phyloP scores from a whole-genome alignment of 1,284 basidiomycete genomes.

The Cystobasidium slooffiae region DNA sequence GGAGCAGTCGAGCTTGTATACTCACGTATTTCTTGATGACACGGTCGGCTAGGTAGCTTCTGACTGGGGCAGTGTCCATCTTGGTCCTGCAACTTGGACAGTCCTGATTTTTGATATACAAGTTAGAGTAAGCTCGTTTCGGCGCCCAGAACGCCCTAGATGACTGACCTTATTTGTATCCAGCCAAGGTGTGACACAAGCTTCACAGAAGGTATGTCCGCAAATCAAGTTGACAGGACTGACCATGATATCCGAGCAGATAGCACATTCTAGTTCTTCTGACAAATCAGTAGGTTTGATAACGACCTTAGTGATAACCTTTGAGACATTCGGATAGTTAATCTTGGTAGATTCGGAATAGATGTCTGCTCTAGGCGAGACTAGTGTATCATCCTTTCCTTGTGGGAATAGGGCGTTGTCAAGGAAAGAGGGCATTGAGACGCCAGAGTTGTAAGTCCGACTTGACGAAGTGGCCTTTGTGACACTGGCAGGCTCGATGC shows the following conservation, averaged over 20 bases:
- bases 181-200: conserved; percentile 39
- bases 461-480: not conserved
- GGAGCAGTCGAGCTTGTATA: too few relatives aligned
- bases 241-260: conserved; percentile 40
- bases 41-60: conserved; percentile 28
- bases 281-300: conserved; percentile 31
- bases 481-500: not conserved
- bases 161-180: conserved; percentile 15
- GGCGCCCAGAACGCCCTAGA: too few relatives aligned
- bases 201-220: conserved; percentile 41
- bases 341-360: not conserved
- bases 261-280: conserved; percentile 35
- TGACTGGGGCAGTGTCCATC: conserved; percentile 6
- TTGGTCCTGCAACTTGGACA: conserved; percentile 36
- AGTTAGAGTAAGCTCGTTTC: too few relatives aligned
- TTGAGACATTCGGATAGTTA: not conserved
- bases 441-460: not conserved
- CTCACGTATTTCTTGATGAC: conserved; percentile 42
- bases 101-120: too few relatives aligned
- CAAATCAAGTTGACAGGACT: conserved; percentile 34
- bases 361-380: not conserved
- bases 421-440: not conserved
- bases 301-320: conserved; percentile 18
- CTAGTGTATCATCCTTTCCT: not conserved
- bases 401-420: not conserved